Evolutionary conservation across 2,329 filamentous ascomycete species (phyloP).

Genomic region (Triangularia setosa): DNA sequence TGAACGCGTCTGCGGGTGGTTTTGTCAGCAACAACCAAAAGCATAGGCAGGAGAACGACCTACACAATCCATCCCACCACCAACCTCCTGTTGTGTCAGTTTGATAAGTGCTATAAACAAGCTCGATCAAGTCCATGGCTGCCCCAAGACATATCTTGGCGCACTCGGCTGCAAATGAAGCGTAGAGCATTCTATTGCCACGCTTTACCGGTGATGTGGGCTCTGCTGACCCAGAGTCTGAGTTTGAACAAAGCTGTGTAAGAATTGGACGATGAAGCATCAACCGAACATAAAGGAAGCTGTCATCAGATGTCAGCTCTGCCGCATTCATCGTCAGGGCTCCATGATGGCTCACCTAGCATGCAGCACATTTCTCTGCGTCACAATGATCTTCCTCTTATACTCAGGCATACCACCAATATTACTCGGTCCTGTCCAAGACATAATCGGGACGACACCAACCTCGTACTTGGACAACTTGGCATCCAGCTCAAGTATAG

Average conservation of each 20-base stretch:
- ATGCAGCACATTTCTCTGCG: constrained; percentile 19
- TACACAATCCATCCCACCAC: constrained; percentile 27
- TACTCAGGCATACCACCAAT: constrained; percentile 12
- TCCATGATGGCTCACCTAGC: constrained; percentile 12
- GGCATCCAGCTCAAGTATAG: constrained; percentile 20
- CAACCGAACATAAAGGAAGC: constrained; percentile 23
- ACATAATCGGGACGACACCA: constrained; percentile 14
- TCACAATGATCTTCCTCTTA: constrained; percentile 8
- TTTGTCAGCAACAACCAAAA: neutral
- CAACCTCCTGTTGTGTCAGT: constrained; percentile 20
- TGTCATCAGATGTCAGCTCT: neutral
- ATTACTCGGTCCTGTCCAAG: constrained; percentile 17
- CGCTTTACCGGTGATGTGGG: constrained; percentile 1
- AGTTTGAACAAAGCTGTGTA: constrained; percentile 16
- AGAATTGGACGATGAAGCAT: constrained; percentile 25
- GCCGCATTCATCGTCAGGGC: neutral
- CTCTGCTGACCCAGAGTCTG: neutral
- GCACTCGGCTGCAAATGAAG: constrained; percentile 18
- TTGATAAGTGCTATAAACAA: constrained; percentile 21
- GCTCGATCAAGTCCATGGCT: constrained; percentile 21
- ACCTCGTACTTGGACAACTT: constrained; percentile 20
- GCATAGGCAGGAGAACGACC: neutral
- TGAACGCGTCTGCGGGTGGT: constrained; percentile 17
- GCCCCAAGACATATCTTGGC: constrained; percentile 19
- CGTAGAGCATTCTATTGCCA: constrained; percentile 14